Conservation (phyloP, 1,139 yeast genomes). For the Lodderomyces oxycetoniae region DNA sequence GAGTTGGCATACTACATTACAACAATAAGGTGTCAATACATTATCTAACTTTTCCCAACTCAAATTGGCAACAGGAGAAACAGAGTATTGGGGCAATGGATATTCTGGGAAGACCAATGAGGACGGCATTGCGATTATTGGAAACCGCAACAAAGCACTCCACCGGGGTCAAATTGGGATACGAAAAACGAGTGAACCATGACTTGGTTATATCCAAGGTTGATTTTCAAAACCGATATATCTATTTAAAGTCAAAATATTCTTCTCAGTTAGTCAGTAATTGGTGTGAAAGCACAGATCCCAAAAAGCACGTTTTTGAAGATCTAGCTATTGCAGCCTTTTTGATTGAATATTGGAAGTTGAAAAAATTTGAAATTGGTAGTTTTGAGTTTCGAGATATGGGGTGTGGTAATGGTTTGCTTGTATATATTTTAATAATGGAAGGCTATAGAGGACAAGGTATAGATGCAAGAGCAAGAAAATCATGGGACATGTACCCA, state of each 20-base stretch:
- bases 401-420: constrained; percentile 93
- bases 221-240: constrained; percentile 78
- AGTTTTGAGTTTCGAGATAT: constrained; percentile 75
- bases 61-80: constrained; percentile 16
- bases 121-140: constrained; percentile 77
- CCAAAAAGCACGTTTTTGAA: constrained; percentile 93
- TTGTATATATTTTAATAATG: constrained; percentile 66
- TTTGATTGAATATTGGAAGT: constrained; percentile 79
- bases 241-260: constrained; percentile 74
- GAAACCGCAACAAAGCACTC: constrained; percentile 84
- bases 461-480: constrained; percentile 83
- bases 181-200: constrained; percentile 82
- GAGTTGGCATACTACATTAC: constrained; percentile 69
- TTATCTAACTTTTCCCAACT: constrained; percentile 58
- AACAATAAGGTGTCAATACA: constrained; percentile 64
- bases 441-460: constrained; percentile 87
- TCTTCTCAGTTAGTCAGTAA: constrained; percentile 69
- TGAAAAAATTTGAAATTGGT: constrained; percentile 42
- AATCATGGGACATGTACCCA: constrained; percentile 81
- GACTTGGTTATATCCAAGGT: constrained; percentile 82
- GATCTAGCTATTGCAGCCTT: constrained; percentile 96
- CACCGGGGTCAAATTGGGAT: constrained; percentile 75
- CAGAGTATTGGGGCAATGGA: constrained; percentile 30
- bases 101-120: constrained; percentile 56
- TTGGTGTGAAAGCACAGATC: constrained; percentile 94